Conservation (phyloP, 768 basidiomycete species). For the Lentinula edodes region DNA sequence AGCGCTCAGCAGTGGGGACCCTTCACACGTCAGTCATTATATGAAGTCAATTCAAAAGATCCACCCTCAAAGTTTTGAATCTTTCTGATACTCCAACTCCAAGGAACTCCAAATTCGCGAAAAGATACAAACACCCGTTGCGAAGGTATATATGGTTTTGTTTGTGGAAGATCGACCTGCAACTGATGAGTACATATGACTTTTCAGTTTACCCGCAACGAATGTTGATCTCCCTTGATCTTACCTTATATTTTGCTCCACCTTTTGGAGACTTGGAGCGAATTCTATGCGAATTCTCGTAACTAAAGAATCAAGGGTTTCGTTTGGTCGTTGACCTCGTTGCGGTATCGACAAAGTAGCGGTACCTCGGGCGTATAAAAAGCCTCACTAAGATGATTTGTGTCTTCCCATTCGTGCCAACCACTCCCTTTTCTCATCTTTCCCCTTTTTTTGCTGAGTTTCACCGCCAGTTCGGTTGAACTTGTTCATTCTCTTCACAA, state of each 20-base stretch:
- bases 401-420: background rate
- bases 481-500: background rate
- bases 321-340: background rate
- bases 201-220: background rate
- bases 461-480: background rate
- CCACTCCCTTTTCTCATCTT: background rate
- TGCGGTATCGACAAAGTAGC: background rate
- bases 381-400: background rate
- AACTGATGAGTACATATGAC: background rate
- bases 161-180: background rate
- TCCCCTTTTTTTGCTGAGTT: background rate
- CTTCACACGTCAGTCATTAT: too few species aligned
- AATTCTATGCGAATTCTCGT: background rate
- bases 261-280: background rate
- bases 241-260: background rate
- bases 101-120: background rate
- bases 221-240: background rate
- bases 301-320: background rate
- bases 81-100: too few species aligned
- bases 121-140: background rate
- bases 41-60: too few species aligned
- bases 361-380: background rate
- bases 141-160: background rate
- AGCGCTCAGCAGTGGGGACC: too few species aligned
- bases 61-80: too few species aligned